phyloP scores from a whole-genome alignment of 805 yeast genomes.

The Candida silvatica region DNA sequence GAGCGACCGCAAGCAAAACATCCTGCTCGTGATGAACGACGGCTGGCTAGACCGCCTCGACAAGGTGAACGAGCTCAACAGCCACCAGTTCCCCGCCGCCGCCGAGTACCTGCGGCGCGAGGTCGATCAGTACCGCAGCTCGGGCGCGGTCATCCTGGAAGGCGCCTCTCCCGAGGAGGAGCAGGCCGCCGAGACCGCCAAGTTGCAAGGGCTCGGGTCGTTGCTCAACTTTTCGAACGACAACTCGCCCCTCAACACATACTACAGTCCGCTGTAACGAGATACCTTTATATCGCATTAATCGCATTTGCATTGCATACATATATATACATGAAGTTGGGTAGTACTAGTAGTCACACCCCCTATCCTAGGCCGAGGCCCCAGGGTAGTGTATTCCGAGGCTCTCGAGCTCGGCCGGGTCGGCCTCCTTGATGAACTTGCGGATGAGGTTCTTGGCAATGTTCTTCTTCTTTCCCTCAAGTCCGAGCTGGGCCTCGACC shows the following conservation, averaged over 20 bases:
- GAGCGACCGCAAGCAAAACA: constrained; percentile 24
- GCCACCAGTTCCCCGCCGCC: constrained; percentile 18
- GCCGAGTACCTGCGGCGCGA: constrained; percentile 19
- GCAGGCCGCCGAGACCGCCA: constrained; percentile 1
- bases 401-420: constrained; percentile 17
- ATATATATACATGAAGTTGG: constrained; percentile 1
- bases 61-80: constrained; percentile 22
- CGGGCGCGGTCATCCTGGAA: constrained; percentile 12
- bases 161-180: constrained; percentile 1
- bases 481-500: constrained; percentile 28
- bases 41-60: constrained; percentile 22
- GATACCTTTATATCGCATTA: too few relatives aligned
- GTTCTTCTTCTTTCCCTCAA: constrained; percentile 33
- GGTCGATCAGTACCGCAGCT: constrained; percentile 17
- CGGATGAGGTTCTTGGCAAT: constrained; percentile 66
- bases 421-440: constrained; percentile 35
- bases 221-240: constrained; percentile 23
- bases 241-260: constrained; percentile 22
- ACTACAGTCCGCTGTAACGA: too few relatives aligned
- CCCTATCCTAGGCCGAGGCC: too few relatives aligned
- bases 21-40: constrained; percentile 23
- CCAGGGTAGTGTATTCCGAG: too few relatives aligned
- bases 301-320: not conserved
- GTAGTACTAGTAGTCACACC: too few relatives aligned
- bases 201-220: constrained; percentile 19